Base-by-base conservation (phyloP, 192 early-diverging fungal species). In the Coemansia sp. region DNA sequence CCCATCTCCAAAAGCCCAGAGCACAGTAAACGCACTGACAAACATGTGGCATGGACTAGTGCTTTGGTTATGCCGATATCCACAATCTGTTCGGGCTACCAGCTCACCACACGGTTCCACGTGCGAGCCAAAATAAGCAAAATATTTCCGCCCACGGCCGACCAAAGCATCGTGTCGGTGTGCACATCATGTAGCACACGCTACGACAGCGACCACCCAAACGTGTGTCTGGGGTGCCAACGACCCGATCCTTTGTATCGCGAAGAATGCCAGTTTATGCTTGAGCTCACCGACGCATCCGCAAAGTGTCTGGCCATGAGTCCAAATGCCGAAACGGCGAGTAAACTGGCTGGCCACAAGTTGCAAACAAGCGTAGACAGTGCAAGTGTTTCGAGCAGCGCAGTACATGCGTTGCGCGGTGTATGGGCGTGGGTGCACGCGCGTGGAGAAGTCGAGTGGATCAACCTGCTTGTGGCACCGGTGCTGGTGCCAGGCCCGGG, bases 251-350 rank as follows among this genome's bases (percentile, higher is more conserved):
- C 49, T 13, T 1, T 19, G 20, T 26, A 37, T 13, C 20, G 29
- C 22, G 27, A 37, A 14, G 61, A 62, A 18, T 62, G 61, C 50
- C 49, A 62, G 22, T 32, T 68, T 18, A 39, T 50, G 11, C 27
- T 60, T 3, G 65, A 68, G 19, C 58, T 68, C 0, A 53, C 59
- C 12, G 65, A 68, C 52, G 27, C 38, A 39, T 68, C 65, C 13
- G 52, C 58, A n/a, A 61, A 35, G 6, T 68, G 65, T 16, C 39
- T 68, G 32, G 58, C 53, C 13, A 55, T 68, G 59, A 61, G 65
- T 37, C 51, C 54, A 5, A 37, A 62, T 22, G 14, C 43, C 14
- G 37, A 43, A 5, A 54, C 41, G 14, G 53, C 27, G 5, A 2
- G 49, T 27, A 43, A 61, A 20, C 45, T 59, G 20, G 52, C 56